Conservation (phyloP, 225 moss, liverwort and hornwort species). For the Lunularia cruciata region DNA sequence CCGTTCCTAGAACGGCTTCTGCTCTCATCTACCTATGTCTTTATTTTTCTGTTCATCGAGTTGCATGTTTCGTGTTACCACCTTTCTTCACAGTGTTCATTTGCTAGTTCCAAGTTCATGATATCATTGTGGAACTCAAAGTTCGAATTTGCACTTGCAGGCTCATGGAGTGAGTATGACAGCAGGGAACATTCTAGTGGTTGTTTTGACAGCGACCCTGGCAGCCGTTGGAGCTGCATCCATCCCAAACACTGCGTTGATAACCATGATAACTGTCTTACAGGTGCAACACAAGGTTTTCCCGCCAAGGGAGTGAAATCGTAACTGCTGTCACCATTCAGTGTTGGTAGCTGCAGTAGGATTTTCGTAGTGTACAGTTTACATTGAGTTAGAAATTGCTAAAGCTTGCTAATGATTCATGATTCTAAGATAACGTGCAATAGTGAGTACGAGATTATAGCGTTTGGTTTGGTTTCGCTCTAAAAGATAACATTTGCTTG, state of each 20-base stretch:
- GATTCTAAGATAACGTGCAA: not conserved
- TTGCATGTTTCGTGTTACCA: too few species aligned
- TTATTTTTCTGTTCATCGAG: too few species aligned
- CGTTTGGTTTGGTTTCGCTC: not conserved
- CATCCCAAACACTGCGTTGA: constrained; percentile 72
- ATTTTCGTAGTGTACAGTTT: not conserved
- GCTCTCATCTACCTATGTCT: too few species aligned
- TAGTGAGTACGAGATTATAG: not conserved
- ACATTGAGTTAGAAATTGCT: not conserved
- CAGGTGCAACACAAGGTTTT: constrained; percentile 66
- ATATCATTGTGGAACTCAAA: too few species aligned
- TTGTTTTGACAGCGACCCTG: constrained; percentile 74
- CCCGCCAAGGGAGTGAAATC: too few species aligned
- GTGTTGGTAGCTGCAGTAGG: not conserved
- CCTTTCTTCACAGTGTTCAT: too few species aligned
- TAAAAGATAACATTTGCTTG: not conserved
- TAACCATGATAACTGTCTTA: constrained; percentile 87
- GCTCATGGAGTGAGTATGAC: constrained; percentile 74
- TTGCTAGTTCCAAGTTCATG: too few species aligned
- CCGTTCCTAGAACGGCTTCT: too few species aligned
- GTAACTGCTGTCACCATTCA: not conserved
- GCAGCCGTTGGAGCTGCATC: constrained; percentile 95
- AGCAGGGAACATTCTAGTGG: constrained; percentile 69
- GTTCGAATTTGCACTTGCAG: constrained; percentile 37
- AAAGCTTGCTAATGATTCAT: too few species aligned